A percentile compares a stretch with the other conserved stretches of the same genome.
phyloP scores from a whole-genome alignment of 495 filamentous ascomycete genomes.

The Astrothelium subdiscretum region DNA sequence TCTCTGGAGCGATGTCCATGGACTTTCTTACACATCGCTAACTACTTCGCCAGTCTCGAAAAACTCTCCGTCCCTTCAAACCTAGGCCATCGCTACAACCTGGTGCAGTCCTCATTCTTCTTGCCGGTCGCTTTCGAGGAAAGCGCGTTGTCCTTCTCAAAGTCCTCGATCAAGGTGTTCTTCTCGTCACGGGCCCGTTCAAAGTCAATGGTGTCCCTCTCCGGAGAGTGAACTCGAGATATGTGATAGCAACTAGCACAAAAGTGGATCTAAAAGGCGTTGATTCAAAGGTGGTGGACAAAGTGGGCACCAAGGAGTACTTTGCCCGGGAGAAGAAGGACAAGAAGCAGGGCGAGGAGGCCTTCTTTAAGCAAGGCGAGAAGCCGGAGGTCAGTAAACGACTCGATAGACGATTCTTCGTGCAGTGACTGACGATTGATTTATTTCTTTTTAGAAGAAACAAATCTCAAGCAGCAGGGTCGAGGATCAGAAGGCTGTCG shows the following conservation, averaged over 20 bases:
- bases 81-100: constrained; percentile 78
- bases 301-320: constrained; percentile 74
- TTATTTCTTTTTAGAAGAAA: constrained; percentile 67
- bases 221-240: constrained; percentile 93
- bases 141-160: constrained; percentile 99
- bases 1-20: background rate
- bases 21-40: background rate
- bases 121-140: constrained; percentile 98
- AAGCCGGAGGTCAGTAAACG: constrained; percentile 72
- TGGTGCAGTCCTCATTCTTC: constrained; percentile 92
- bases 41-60: constrained; percentile 62
- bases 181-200: constrained; percentile 98
- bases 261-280: constrained; percentile 77
- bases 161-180: constrained; percentile 87
- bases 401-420: background rate
- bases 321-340: constrained; percentile 91
- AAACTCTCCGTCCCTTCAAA: constrained; percentile 74
- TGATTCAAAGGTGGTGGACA: constrained; percentile 71
- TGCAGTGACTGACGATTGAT: background rate
- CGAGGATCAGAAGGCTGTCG: constrained; percentile 92
- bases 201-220: constrained; percentile 99
- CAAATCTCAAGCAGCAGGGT: constrained; percentile 75
- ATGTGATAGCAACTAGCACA: constrained; percentile 94
- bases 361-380: constrained; percentile 97
- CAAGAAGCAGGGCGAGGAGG: constrained; percentile 84